Evolutionary conservation across 208 protist species (phyloP).

Genomic region (Novymonas esmeraldas): DNA sequence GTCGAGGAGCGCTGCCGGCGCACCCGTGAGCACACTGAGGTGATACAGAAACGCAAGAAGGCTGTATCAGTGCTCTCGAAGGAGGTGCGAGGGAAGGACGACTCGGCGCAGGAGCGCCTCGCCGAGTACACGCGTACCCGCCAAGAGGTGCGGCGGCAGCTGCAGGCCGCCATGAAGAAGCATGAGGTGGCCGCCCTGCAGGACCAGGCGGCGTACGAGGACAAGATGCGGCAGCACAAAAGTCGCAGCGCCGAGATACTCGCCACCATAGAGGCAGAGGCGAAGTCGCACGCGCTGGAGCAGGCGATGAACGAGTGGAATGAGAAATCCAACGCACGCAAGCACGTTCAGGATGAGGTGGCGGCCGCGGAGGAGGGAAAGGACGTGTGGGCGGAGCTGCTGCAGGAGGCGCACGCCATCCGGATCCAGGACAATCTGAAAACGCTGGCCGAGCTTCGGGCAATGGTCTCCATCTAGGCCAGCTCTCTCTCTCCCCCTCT

Average conservation of each 20-base stretch:
- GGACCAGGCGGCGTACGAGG: constrained; percentile 52
- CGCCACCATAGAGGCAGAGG: constrained; percentile 61
- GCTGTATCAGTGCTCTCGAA: constrained; percentile 37
- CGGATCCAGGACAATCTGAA: constrained; percentile 48
- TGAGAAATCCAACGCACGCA: constrained; percentile 58
- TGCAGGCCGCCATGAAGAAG: constrained; percentile 50
- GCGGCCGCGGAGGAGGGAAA: constrained; percentile 61
- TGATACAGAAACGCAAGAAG: constrained; percentile 62
- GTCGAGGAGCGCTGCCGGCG: constrained; percentile 68
- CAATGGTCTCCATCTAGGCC: constrained; percentile 27
- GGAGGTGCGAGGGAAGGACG: constrained; percentile 62
- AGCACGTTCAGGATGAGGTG: constrained; percentile 62
- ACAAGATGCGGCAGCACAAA: constrained; percentile 44
- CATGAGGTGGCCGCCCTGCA: constrained; percentile 45
- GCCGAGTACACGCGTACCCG: constrained; percentile 45
- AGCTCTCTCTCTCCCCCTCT: background rate
- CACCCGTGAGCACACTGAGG: constrained; percentile 67
- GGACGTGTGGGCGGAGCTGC: constrained; percentile 63
- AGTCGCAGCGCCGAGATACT: constrained; percentile 51
- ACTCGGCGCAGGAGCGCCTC: constrained; percentile 45
- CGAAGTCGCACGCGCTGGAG: constrained; percentile 81
- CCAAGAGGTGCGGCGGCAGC: constrained; percentile 56
- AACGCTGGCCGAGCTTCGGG: constrained; percentile 48
- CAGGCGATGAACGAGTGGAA: constrained; percentile 71
- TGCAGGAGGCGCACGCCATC: constrained; percentile 66